These are phyloP conservation scores for Paramecium sexaurelia DNA, from an alignment of 73 alveolate genomes.

Conservation along the genomic window DNA sequence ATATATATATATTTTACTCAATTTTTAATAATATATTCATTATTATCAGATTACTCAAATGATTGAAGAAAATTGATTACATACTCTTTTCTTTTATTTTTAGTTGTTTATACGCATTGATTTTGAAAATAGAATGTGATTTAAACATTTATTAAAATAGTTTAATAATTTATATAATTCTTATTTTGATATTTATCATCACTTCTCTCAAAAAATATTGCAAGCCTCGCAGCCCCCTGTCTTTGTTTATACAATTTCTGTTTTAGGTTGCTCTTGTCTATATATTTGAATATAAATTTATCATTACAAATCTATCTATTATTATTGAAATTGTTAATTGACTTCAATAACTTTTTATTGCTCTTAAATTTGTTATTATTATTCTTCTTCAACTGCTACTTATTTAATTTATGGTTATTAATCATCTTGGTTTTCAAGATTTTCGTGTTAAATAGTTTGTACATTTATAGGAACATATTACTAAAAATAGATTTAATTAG, in stretches of 20 bases:
- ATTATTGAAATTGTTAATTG: neutral
- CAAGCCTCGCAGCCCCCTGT: conserved; percentile 31
- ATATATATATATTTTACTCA: too few relatives aligned
- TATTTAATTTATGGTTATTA: neutral
- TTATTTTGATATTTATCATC: neutral
- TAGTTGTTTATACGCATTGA: too few relatives aligned
- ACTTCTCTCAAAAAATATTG: neutral
- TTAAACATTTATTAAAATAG: neutral
- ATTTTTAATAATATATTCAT: too few relatives aligned
- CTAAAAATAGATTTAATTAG: neutral
- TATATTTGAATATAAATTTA: neutral
- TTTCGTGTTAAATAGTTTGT: neutral
- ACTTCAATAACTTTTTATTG: neutral
- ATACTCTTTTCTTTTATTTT: too few relatives aligned
- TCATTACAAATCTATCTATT: neutral
- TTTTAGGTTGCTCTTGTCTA: neutral
- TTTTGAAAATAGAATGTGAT: neutral
- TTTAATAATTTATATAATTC: neutral
- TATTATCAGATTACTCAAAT: too few relatives aligned
- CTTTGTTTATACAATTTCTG: neutral
- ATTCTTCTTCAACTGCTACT: neutral
- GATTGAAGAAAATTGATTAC: too few relatives aligned
- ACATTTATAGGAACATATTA: neutral
- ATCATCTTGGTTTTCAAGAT: neutral
- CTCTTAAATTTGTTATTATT: neutral